Percentiles rank a stretch among this genome's conserved stretches.
Conservation (phyloP, 805 yeast genomes). For the Teunomyces panamensis region DNA sequence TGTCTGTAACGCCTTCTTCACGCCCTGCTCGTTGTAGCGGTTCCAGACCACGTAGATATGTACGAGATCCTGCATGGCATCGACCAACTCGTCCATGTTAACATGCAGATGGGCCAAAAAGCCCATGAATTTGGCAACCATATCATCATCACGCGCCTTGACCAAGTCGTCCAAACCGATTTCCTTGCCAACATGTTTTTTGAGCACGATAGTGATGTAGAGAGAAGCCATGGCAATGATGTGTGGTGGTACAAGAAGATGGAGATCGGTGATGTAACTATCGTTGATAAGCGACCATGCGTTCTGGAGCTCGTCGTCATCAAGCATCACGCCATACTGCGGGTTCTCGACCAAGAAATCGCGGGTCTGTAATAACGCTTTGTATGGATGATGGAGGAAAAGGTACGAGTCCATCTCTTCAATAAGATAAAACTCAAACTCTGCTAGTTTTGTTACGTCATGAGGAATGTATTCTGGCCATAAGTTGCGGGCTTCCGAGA, state of each 20-base stretch:
- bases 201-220: conserved; percentile 70
- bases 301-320: conserved; percentile 72
- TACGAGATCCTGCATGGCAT: conserved; percentile 80
- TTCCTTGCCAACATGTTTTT: conserved; percentile 25
- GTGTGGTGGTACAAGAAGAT: conserved; percentile 84
- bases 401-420: conserved; percentile 79
- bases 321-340: conserved; percentile 32
- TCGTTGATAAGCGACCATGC: conserved; percentile 91
- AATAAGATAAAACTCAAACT: conserved; percentile 88
- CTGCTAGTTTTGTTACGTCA: conserved; percentile 88
- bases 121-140: conserved; percentile 55
- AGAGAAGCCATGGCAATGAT: conserved; percentile 77
- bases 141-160: conserved; percentile 34
- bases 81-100: conserved; percentile 72
- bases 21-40: conserved; percentile 66
- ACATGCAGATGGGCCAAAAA: conserved; percentile 76
- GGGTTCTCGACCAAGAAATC: conserved; percentile 37
- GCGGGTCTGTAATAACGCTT: conserved; percentile 54
- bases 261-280: conserved; percentile 82
- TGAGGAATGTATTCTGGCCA: conserved; percentile 97
- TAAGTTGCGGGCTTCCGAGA: conserved; percentile 78
- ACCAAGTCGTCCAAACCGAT: conserved; percentile 41
- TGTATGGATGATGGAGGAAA: conserved; percentile 75
- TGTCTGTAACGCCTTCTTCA: conserved; percentile 47
- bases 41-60: conserved; percentile 85